A percentile compares a stretch with the other conserved stretches of the same genome.
phyloP scores from a whole-genome alignment of 2,329 filamentous ascomycete genomes.

The Pseudogymnoascus sp. region DNA sequence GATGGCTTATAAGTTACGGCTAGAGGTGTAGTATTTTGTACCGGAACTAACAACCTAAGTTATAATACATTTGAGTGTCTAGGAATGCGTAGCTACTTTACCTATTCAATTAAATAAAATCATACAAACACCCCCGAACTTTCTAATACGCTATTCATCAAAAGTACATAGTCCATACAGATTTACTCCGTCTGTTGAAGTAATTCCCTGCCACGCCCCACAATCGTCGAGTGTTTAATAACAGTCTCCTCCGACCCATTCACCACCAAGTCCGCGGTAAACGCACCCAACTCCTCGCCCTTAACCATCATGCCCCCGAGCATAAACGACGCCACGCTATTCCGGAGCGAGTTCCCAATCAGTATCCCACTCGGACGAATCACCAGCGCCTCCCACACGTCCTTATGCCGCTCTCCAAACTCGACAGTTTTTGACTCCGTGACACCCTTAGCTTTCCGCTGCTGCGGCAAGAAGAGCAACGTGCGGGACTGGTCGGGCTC shows the following conservation, averaged over 20 bases:
- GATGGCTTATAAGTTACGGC: too few relatives aligned
- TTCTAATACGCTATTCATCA: not conserved
- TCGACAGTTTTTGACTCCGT: conserved; percentile 19
- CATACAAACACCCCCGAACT: not conserved
- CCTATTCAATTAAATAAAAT: not conserved
- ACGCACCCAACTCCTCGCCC: conserved; percentile 21
- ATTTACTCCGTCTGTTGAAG: conserved; percentile 7
- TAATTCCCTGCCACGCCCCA: conserved; percentile 21
- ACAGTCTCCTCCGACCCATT: conserved; percentile 17
- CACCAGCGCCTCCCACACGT: conserved; percentile 17
- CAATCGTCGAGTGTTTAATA: conserved; percentile 17
- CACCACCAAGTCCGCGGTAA: conserved; percentile 20
- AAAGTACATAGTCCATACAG: not conserved
- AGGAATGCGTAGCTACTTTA: not conserved
- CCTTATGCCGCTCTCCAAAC: conserved; percentile 16
- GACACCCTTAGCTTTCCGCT: conserved; percentile 23
- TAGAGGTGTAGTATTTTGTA: too few relatives aligned
- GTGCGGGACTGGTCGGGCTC: conserved; percentile 26
- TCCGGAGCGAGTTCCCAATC: conserved; percentile 10
- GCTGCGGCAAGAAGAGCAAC: conserved; percentile 23
- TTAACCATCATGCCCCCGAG: conserved; percentile 19
- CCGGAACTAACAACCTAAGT: too few relatives aligned
- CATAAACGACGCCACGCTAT: conserved; percentile 3
- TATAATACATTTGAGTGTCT: too few relatives aligned
- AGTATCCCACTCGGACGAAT: conserved; percentile 19